These are phyloP conservation scores for Echium plantagineum DNA, from an alignment of 257 asterid species.

Conservation along the genomic window DNA sequence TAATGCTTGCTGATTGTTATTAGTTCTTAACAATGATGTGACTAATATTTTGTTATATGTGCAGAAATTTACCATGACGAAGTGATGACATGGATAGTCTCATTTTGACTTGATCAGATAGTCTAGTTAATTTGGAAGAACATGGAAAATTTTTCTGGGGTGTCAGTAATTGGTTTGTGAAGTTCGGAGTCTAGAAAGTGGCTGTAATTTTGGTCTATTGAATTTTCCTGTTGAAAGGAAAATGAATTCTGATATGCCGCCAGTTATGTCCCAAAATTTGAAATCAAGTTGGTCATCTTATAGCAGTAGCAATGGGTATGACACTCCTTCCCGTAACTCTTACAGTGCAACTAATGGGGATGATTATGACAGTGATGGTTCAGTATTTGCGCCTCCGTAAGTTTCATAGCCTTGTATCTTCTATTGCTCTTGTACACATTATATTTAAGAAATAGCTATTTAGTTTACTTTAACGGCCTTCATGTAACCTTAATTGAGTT, in stretches of 20 bases:
- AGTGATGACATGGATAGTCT: background rate
- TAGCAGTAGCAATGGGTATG: conserved; percentile 82
- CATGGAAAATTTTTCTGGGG: background rate
- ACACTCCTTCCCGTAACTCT: conserved; percentile 58
- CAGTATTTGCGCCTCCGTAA: conserved; percentile 80
- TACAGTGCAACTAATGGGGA: conserved; percentile 63
- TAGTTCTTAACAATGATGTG: background rate
- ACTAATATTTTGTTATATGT: background rate
- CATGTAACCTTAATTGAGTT: background rate
- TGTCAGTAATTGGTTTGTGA: background rate
- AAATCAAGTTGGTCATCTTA: conserved; percentile 72
- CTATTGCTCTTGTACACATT: background rate
- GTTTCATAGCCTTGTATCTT: conserved; percentile 11
- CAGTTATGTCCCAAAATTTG: conserved; percentile 56
- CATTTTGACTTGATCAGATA: background rate
- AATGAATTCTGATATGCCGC: conserved; percentile 57
- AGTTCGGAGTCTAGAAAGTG: background rate
- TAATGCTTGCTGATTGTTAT: too few relatives aligned
- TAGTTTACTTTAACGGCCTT: background rate
- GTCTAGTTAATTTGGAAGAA: background rate
- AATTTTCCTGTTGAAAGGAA: conserved; percentile 1
- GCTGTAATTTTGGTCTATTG: background rate
- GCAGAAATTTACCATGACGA: background rate
- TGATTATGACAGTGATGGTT: conserved; percentile 92
- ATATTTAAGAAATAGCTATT: background rate